phyloP scores from a whole-genome alignment of 768 basidiomycete genomes.

The Omphalotus guepiniiformis region DNA sequence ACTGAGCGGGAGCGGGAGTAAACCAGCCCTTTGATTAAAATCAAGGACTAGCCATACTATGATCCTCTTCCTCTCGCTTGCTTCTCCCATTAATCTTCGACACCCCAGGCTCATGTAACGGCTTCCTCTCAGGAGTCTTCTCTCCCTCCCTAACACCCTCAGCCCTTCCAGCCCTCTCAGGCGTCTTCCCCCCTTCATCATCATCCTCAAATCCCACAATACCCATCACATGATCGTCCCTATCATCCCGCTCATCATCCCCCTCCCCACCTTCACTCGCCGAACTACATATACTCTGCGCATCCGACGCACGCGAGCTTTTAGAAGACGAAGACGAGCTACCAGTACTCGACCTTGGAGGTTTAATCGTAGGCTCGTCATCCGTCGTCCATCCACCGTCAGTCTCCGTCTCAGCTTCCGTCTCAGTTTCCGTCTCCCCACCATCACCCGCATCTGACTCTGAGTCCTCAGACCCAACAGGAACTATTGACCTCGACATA shows the following conservation, averaged over 20 bases:
- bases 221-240: constrained; percentile 13
- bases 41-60: constrained; percentile 3
- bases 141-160: constrained; percentile 15
- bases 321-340: constrained; percentile 9
- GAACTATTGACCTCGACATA: neutral
- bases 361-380: constrained; percentile 80
- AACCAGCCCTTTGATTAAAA: neutral
- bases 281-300: constrained; percentile 20
- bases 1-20: too few relatives aligned
- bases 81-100: neutral
- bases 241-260: constrained; percentile 24
- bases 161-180: constrained; percentile 7
- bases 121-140: constrained; percentile 20
- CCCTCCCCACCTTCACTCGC: constrained; percentile 17
- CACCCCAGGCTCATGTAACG: neutral
- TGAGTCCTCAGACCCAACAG: constrained; percentile 4
- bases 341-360: constrained; percentile 26
- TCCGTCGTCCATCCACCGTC: constrained; percentile 64
- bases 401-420: constrained; percentile 41
- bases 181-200: constrained; percentile 19
- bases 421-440: constrained; percentile 28
- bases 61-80: neutral
- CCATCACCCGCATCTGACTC: constrained; percentile 30
- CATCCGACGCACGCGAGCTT: constrained; percentile 19
- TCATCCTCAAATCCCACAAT: constrained; percentile 22